A percentile compares a stretch with the other conserved stretches of the same genome.
Evolutionary conservation across 495 filamentous ascomycete genomes (phyloP).

Genomic region (Xylaria cubensis): DNA sequence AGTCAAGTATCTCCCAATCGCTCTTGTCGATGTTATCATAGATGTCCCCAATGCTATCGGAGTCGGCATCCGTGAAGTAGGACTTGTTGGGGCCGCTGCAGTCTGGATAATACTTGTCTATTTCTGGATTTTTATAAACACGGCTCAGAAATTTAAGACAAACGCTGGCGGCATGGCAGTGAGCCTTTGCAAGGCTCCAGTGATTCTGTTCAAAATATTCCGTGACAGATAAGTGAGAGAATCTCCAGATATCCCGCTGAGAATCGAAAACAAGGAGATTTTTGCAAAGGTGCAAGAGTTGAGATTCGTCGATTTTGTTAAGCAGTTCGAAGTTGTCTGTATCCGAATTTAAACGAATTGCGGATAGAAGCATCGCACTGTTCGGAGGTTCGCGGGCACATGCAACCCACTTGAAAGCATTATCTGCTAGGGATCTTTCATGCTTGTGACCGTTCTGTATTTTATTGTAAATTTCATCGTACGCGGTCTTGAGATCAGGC

Average conservation of each 20-base stretch:
- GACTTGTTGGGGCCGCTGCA: too few species aligned
- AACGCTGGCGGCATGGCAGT: not conserved
- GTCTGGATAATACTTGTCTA: not conserved
- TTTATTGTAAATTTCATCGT: slow-evolving; percentile 2
- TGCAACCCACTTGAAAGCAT: slow-evolving; percentile 8
- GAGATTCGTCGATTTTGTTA: not conserved
- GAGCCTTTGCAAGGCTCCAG: not conserved
- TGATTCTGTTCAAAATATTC: slow-evolving; percentile 8
- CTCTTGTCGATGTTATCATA: not conserved
- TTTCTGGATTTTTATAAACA: not conserved
- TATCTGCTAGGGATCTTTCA: slow-evolving; percentile 7
- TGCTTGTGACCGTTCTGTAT: not conserved
- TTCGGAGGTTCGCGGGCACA: not conserved
- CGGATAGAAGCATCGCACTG: not conserved
- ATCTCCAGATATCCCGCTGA: not conserved
- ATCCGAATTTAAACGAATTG: not conserved
- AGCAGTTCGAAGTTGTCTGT: not conserved
- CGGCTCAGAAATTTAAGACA: not conserved
- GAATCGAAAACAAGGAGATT: slow-evolving; percentile 8
- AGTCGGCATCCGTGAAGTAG: not conserved
- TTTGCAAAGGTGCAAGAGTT: slow-evolving; percentile 5
- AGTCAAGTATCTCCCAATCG: not conserved
- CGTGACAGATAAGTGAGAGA: slow-evolving; percentile 6
- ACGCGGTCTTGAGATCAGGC: not conserved
- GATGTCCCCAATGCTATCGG: too few species aligned